Base-by-base conservation (phyloP, 2,329 filamentous ascomycete genomes). In the Trichoderma atrobrunneum region DNA sequence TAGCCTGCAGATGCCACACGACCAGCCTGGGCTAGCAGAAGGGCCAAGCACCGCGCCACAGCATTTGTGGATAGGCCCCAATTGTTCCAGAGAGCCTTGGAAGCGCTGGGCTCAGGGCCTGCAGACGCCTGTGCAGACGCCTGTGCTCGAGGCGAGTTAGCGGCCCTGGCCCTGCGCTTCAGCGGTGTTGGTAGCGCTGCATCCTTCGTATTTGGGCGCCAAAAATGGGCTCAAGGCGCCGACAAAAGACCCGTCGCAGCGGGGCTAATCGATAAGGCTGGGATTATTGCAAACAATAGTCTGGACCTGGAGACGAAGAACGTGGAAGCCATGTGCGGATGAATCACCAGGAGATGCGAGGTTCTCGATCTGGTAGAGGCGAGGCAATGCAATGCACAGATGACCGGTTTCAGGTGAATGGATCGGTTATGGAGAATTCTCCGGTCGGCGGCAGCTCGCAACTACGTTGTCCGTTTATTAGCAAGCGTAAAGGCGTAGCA, bases 221-320 rank as follows among this genome's bases (percentile, higher is more conserved):
- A 66, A 36, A 66, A 39, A 59, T 12, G 34, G 32, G 11, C 11
- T 39, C 18, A 61, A 51, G 57, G 57, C 57, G 51, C 67, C 36
- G 66, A 70, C 4, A 24, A 54, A 54, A 54, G 64, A 67, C 14
- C 39, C 28, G 56, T 34, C 24, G 57, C 30, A 24, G 67, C 56
- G 67, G 67, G 57, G 57, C 34, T 70, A 61, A 70, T 70, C 67
- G 67, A 70, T 70, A 70, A 70, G 67, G 57, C 56, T 70, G 39
- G 26, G 56, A 32, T 36, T 30, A 30, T 43, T 68, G 34, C 36
- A 60, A 30, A 48, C 43, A 28, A 11, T 32, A 60, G 57, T 32
- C 11, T 10, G 24, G 30, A 5, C 16, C 26, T 51, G 28, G 43
- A 70, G 57, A 12, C 16, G 65, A 18, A 32, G 43, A 68, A 60